Percentiles rank a stretch among this genome's conserved stretches.
These are phyloP conservation scores for Fistulinella prunicolor DNA, from an alignment of 768 basidiomycete species.

Conservation along the genomic window DNA sequence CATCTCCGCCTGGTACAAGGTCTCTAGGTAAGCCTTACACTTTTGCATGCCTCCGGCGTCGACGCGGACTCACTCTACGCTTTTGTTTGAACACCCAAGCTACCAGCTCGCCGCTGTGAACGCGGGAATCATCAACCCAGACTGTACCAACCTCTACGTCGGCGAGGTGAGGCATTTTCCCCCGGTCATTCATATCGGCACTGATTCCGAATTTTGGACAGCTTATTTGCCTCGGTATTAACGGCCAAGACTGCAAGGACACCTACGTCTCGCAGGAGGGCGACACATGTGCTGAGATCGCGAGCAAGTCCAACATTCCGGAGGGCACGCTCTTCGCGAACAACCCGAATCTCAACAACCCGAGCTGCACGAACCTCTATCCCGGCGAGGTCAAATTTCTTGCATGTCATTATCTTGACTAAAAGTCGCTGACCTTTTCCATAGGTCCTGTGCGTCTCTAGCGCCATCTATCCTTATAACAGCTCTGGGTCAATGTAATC, in stretches of 20 bases:
- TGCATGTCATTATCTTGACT: not conserved
- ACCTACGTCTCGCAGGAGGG: constrained; percentile 44
- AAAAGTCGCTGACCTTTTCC: not conserved
- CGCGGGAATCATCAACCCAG: constrained; percentile 43
- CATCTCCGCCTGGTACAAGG: constrained; percentile 60
- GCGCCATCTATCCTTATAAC: not conserved
- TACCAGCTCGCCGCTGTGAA: constrained; percentile 60
- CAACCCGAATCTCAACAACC: constrained; percentile 59
- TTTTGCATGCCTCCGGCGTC: not conserved
- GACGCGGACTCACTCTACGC: not conserved
- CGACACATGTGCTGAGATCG: constrained; percentile 51
- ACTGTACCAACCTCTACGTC: constrained; percentile 52
- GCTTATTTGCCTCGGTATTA: constrained; percentile 53
- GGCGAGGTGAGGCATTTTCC: constrained; percentile 39
- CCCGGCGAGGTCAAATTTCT: constrained; percentile 48
- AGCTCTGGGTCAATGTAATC: too few relatives aligned
- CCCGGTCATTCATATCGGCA: not conserved
- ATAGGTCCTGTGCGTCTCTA: not conserved
- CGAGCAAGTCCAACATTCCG: constrained; percentile 39
- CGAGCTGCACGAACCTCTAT: constrained; percentile 52
- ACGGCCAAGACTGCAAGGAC: constrained; percentile 53
- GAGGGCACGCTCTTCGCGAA: constrained; percentile 49
- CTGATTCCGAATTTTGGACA: constrained; percentile 15
- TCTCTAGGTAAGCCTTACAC: constrained; percentile 51
- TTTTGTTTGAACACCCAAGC: constrained; percentile 30